Percentiles rank a stretch among this genome's conserved stretches.
phyloP scores from a whole-genome alignment of 192 early-diverging fungal genomes.

The Endogone sp. region DNA sequence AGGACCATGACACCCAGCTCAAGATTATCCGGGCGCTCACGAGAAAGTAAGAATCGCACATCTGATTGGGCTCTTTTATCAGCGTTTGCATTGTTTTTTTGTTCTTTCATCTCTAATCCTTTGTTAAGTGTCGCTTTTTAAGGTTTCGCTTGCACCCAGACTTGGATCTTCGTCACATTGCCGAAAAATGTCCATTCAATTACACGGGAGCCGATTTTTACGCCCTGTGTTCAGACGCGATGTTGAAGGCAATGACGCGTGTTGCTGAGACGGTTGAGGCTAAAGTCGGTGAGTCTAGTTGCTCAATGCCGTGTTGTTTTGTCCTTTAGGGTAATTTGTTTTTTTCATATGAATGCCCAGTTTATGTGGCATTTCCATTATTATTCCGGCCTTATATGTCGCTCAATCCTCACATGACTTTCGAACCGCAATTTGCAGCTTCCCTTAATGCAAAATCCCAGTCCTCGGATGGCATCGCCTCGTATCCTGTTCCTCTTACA shows the following conservation, averaged over 20 bases:
- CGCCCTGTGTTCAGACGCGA: slow-evolving; percentile 95
- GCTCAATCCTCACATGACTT: background rate
- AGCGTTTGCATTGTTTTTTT: background rate
- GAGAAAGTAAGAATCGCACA: slow-evolving; percentile 64
- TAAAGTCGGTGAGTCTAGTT: slow-evolving; percentile 30
- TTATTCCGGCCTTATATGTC: too few relatives aligned
- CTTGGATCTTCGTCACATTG: slow-evolving; percentile 69
- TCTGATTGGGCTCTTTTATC: too few relatives aligned
- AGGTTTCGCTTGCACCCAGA: slow-evolving; percentile 83
- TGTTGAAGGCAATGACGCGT: slow-evolving; percentile 93
- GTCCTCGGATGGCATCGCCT: slow-evolving; percentile 16
- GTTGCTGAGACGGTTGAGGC: slow-evolving; percentile 69
- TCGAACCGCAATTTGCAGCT: slow-evolving; percentile 8
- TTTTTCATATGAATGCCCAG: background rate
- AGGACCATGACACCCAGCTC: slow-evolving; percentile 80
- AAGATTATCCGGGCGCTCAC: slow-evolving; percentile 91
- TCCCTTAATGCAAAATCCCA: slow-evolving; percentile 17
- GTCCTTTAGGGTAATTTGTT: too few relatives aligned
- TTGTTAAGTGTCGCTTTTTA: slow-evolving; percentile 1
- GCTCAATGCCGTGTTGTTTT: too few relatives aligned
- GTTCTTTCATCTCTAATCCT: slow-evolving; percentile 5
- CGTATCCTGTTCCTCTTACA: slow-evolving; percentile 64
- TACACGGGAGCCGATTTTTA: slow-evolving; percentile 99
- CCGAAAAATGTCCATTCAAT: slow-evolving; percentile 84
- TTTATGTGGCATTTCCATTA: too few relatives aligned